These are phyloP conservation scores for Brassica incana DNA, from an alignment of 345 rosid species.

Conservation along the genomic window DNA sequence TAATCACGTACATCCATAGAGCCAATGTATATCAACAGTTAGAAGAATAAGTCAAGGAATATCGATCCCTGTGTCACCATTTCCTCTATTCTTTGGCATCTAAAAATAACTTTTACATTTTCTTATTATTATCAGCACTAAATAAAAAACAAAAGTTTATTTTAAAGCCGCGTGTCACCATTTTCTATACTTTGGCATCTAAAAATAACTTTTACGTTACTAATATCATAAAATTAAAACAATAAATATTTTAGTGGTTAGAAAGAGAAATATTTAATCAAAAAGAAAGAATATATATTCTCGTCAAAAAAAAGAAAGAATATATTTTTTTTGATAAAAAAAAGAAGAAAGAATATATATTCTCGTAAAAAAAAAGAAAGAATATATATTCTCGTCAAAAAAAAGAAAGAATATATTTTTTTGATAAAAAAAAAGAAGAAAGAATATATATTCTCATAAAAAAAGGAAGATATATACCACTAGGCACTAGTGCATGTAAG, in stretches of 20 bases:
- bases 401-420: no score
- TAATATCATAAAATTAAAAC: not conserved
- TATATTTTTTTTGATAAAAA: no score
- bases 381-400: no score
- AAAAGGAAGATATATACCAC: not conserved
- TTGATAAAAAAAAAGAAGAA: no score
- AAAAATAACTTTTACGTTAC: slow-evolving; percentile 7
- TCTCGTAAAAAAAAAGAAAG: no score
- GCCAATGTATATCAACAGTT: slow-evolving; percentile 31
- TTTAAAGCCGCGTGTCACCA: slow-evolving; percentile 28
- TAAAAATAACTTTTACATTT: slow-evolving; percentile 24
- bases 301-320: no score
- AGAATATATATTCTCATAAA: not conserved
- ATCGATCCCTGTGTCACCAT: slow-evolving; percentile 34
- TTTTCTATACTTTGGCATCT: slow-evolving; percentile 18
- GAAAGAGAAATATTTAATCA: not conserved
- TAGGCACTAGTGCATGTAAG: slow-evolving; percentile 24
- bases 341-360: no score
- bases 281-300: no score
- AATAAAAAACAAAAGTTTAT: not conserved
- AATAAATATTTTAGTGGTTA: not conserved
- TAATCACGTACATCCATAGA: slow-evolving; percentile 42
- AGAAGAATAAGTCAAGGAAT: slow-evolving; percentile 38
- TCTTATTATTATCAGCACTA: not conserved
- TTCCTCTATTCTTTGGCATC: slow-evolving; percentile 21